Base-by-base conservation (phyloP, 176 grass and related monocot species). In the Rhynchospora tenuis region DNA sequence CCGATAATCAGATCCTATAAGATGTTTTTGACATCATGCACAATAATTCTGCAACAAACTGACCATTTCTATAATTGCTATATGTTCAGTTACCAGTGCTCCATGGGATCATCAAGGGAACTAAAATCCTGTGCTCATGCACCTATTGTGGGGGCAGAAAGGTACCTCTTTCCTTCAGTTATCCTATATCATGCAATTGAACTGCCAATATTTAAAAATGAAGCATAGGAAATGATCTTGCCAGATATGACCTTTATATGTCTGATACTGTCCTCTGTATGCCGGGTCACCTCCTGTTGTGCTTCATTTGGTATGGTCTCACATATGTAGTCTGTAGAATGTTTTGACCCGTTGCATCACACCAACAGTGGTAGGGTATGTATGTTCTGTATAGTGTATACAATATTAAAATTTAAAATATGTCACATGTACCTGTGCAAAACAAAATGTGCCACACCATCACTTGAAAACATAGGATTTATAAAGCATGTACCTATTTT, bases 71-170 rank as follows among this genome's bases (percentile, higher is more conserved):
- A 54, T 29, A 33, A 77, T 77, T 77, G 47, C 73, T 77, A 33
- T 55, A 29, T 29, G 6, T 81, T 44, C 42, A 81, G 78, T 81
- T 81, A 81, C 78, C 78, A 20, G 78, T 62, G 7, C 78, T 81
- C 15, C 57, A 11, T 81, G 78, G 78, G 42, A 63, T 81, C 20
- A 81, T 81, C 59, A 81, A 81, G 59, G 78, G 78, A 31, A 63
- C 20, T 63, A 81, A 63, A 81, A 81, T 81, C 56, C 26, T 81
- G 31, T 81, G 78, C 31, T 81, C 54, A n/a, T 81, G 78, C 51
- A 62, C 78, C 58, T 44, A 63, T 63, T 81, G 78, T 63, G 44
- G 42, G 31, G 57, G 78, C 63, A 59, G 31, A 16, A 63, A 81
- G 78, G 78, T 81, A 59, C 63, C 19, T 81, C 19, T 42, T 63